Evolutionary conservation across 768 basidiomycete genomes (phyloP), one percentile per base, ranked within the genome.

Genomic region (Imleria badia): DNA sequence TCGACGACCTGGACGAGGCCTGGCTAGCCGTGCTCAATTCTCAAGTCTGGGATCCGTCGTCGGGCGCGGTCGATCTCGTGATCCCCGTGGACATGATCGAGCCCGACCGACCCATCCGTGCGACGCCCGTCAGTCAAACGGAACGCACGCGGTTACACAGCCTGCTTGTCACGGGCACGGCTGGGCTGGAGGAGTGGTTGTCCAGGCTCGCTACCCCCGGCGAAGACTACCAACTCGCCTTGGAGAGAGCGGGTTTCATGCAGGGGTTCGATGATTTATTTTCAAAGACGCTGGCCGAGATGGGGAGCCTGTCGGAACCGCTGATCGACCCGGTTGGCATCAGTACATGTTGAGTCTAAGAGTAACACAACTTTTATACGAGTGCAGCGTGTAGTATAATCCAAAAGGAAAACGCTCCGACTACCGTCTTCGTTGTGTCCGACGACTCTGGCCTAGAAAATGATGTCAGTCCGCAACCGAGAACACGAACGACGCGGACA

Each of bases 1-100:
- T 91, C 23, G 81, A 84, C 63, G 84, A 89, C 62, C 77, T 92
- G 35, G 90, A 92, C 68, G 78, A 82, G 47, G 87, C 83, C 0
- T 92, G 90, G 90, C 59, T 83, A 14, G 77, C 81, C 17, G 85
- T 87, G 2, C 75, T 92, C 29, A 78, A 78, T 36, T 72, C 73
- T 6, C 84, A 88, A 61, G 75, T 79, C 2, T 92, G 90, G 90
- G 82, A 90, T 59, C 76, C 85, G 1, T 63, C 70, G 6, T 60
- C 66, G 6, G 73, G 75, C 6, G 59, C 66, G 6, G 60, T 71
- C n/a, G 73, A 81, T 51, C 65, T 80, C 31, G 58, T 73, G 6
- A 49, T 81, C 4, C 75, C 79, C n/a, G 70, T 71, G 15, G 72
- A 68, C 26, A 70, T 66, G 41, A 69, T 68, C 29, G 58, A 70